Base-by-base conservation (phyloP, 345 rosid genomes). In the Populus nigra region DNA sequence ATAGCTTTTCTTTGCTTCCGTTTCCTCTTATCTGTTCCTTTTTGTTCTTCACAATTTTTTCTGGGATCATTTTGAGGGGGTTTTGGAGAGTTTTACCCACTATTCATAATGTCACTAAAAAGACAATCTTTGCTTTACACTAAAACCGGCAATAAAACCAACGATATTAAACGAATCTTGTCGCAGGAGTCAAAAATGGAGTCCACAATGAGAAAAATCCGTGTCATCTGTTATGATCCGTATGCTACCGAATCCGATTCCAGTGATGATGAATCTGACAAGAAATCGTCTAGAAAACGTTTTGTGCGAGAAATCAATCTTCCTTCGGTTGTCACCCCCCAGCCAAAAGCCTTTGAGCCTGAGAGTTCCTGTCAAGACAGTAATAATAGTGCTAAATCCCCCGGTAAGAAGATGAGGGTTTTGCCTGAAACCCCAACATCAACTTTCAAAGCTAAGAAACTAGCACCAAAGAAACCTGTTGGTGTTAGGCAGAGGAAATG, bases 211-310 rank as follows among this genome's bases (percentile, higher is more conserved):
- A 85, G 91, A 72, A 96, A 88, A 74, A 73, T 96, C 63, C 91
- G 97, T 3, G 87, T 96, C 8, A 85, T 89, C 76, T 91, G 85
- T 17, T 79, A 80, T 22, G 99, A 96, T 83, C 97, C 99, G n/a
- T 88, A 92, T 49, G 97, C 97, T 10, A 96, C 99, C 5, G 99
- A 96, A 74, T 82, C 89, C 13, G 92, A 92, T 72, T 92, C 98
- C 0, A 82, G 92, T 43, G 99, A 92, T 43, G 99, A 94, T 68
- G 98, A 94, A 74, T 78, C 82, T 0, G 87, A n/a, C 43, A 78
- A 6, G 10, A 68, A 18, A 33, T 79, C 66, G n/a, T n/a, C 47
- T 7, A 82, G 75, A 5, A 93, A 89, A 76, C 86, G 92, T 38
- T 82, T 92, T 31, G 86, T 94, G 47, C 83, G 82, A 10, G 98